Conservation (phyloP, 2,329 filamentous ascomycete genomes). For the Exophiala alcalophila region DNA sequence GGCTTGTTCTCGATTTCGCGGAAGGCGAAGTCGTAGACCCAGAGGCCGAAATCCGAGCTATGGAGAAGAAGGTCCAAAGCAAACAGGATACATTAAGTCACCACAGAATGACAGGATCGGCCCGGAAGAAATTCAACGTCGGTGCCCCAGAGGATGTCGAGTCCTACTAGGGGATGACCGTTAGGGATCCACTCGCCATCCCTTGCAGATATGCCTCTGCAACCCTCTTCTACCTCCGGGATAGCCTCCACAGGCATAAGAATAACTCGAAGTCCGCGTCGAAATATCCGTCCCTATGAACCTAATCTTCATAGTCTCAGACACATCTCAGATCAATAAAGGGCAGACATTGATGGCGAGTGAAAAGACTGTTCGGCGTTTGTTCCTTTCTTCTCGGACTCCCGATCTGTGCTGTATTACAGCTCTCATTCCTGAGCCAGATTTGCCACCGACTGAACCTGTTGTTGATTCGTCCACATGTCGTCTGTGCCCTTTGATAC, state of each 20-base stretch:
- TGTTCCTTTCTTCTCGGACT: too few species aligned
- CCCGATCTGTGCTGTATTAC: conserved; percentile 1
- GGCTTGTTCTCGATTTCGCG: conserved; percentile 87
- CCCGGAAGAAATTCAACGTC: conserved; percentile 84
- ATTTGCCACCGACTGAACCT: conserved; percentile 12
- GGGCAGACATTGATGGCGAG: neutral
- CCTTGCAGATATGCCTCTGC: conserved; percentile 20
- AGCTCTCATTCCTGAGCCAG: conserved; percentile 14
- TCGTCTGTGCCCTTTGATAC: conserved; percentile 2
- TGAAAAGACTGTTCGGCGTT: neutral
- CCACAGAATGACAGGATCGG: conserved; percentile 75
- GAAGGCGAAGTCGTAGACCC: conserved; percentile 84
- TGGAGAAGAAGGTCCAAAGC: conserved; percentile 90
- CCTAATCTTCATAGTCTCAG: conserved; percentile 14
- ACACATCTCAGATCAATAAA: neutral
- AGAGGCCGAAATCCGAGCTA: conserved; percentile 93
- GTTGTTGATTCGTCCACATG: conserved; percentile 1
- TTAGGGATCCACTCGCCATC: conserved; percentile 8
- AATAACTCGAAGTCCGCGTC: too few species aligned
- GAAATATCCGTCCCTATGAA: too few species aligned
- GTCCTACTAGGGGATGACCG: conserved; percentile 15
- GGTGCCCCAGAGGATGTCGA: conserved; percentile 63
- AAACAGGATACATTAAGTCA: conserved; percentile 89
- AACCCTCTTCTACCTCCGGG: too few species aligned
- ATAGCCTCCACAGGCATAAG: too few species aligned